A percentile compares a stretch with the other conserved stretches of the same genome.
Conservation (phyloP, 2,329 filamentous ascomycete species). For the Fusarium sp. region DNA sequence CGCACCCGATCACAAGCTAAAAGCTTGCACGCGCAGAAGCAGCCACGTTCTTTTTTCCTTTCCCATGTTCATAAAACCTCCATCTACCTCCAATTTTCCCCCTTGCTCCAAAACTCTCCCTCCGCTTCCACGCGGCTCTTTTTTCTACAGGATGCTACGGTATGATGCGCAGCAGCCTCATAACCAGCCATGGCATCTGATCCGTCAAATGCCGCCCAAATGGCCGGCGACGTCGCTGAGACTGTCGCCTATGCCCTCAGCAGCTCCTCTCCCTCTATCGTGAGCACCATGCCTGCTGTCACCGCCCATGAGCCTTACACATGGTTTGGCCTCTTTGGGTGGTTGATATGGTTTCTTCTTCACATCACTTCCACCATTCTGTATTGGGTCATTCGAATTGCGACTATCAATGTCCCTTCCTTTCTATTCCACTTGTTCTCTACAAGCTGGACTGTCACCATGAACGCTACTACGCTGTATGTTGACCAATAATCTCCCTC, state of each 20-base stretch:
- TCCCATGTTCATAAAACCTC: slow-evolving; percentile 36
- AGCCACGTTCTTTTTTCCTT: slow-evolving; percentile 34
- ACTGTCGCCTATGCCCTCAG: slow-evolving; percentile 46
- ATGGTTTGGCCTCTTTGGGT: slow-evolving; percentile 66
- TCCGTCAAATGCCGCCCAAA: slow-evolving; percentile 48
- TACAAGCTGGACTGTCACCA: slow-evolving; percentile 93
- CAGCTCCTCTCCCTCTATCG: slow-evolving; percentile 48
- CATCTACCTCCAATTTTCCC: slow-evolving; percentile 21
- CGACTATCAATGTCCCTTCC: slow-evolving; percentile 88
- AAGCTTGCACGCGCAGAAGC: slow-evolving; percentile 28
- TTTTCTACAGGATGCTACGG: slow-evolving; percentile 49
- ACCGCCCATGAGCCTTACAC: slow-evolving; percentile 54
- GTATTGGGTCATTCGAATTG: slow-evolving; percentile 85
- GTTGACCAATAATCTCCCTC: slow-evolving; percentile 40
- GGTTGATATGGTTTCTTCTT: slow-evolving; percentile 62
- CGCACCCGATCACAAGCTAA: slow-evolving; percentile 42
- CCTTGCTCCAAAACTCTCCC: slow-evolving; percentile 22
- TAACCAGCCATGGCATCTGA: slow-evolving; percentile 53
- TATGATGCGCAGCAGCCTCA: slow-evolving; percentile 41
- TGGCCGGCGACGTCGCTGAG: slow-evolving; percentile 46
- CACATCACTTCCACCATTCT: slow-evolving; percentile 65
- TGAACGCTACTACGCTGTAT: slow-evolving; percentile 97
- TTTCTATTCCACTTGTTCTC: slow-evolving; percentile 90
- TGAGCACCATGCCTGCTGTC: slow-evolving; percentile 47
- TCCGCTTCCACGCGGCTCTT: slow-evolving; percentile 35